Evolutionary conservation across 345 rosid genomes (phyloP).

Genomic region (Hibiscus tridactylites): DNA sequence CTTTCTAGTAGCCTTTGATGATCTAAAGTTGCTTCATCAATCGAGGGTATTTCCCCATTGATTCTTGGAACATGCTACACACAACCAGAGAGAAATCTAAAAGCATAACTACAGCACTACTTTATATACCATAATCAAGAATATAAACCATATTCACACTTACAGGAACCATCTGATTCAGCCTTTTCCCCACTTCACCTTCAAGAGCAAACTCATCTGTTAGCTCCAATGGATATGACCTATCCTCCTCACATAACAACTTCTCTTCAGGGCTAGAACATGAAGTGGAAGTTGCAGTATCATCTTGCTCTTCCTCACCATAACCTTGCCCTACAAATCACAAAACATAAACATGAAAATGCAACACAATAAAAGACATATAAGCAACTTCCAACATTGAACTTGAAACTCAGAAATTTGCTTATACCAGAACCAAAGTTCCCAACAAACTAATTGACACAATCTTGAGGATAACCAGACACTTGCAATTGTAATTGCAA

Average conservation of each 20-base stretch:
- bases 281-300: conserved; percentile 36
- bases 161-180: conserved; percentile 64
- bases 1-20: conserved; percentile 57
- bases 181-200: conserved; percentile 54
- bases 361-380: not conserved
- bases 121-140: conserved; percentile 1
- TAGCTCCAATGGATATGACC: conserved; percentile 35
- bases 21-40: conserved; percentile 55
- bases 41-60: conserved; percentile 59
- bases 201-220: conserved; percentile 38
- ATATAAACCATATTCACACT: conserved; percentile 19
- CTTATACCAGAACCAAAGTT: conserved; percentile 37
- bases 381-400: not conserved
- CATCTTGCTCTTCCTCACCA: conserved; percentile 40
- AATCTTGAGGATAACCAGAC: conserved; percentile 24
- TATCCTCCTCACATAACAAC: conserved; percentile 29
- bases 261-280: conserved; percentile 45
- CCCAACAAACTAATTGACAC: conserved; percentile 31
- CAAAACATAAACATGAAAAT: not conserved
- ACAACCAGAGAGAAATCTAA: not conserved
- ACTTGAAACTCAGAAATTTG: not conserved
- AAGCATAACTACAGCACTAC: not conserved
- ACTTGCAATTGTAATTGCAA: conserved; percentile 19
- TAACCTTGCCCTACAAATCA: conserved; percentile 20
- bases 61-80: conserved; percentile 54